Percentiles rank a stretch among this genome's conserved stretches.
Conservation (phyloP, 257 asterid genomes). For the Cruciata laevipes region DNA sequence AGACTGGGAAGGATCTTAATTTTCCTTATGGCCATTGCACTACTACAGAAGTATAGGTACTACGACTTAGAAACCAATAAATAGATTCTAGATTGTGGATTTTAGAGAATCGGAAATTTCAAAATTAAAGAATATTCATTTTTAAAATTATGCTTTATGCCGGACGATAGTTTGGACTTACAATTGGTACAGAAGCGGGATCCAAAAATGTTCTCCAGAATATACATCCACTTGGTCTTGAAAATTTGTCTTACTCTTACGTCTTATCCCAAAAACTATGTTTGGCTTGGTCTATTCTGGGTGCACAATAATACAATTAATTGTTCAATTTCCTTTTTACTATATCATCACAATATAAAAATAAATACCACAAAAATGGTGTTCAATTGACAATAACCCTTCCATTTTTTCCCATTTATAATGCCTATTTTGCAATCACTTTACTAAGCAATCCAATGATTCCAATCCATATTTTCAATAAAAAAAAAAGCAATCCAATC, state of each 20-base stretch:
- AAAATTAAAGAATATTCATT: conserved; percentile 3
- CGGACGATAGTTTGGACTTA: background rate
- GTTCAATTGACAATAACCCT: background rate
- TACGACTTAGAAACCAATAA: background rate
- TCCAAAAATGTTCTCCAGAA: conserved; percentile 4
- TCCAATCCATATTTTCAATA: too few species aligned
- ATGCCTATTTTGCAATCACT: background rate
- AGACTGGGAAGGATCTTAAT: background rate
- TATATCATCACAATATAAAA: too few species aligned
- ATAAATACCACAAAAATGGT: background rate
- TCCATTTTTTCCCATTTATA: too few species aligned
- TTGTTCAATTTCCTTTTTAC: background rate
- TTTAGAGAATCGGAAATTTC: background rate
- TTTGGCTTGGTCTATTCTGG: background rate
- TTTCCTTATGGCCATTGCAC: background rate
- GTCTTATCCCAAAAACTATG: background rate
- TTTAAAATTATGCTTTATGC: background rate
- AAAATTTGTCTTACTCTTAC: background rate
- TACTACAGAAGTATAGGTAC: background rate
- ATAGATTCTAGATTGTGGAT: background rate
- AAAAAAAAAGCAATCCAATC: conserved; percentile 3
- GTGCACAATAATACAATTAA: background rate
- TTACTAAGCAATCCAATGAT: background rate
- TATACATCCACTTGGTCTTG: background rate
- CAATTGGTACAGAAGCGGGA: background rate